Evolutionary conservation across 768 basidiomycete genomes (phyloP).

Genomic region (Mycena haematopus): DNA sequence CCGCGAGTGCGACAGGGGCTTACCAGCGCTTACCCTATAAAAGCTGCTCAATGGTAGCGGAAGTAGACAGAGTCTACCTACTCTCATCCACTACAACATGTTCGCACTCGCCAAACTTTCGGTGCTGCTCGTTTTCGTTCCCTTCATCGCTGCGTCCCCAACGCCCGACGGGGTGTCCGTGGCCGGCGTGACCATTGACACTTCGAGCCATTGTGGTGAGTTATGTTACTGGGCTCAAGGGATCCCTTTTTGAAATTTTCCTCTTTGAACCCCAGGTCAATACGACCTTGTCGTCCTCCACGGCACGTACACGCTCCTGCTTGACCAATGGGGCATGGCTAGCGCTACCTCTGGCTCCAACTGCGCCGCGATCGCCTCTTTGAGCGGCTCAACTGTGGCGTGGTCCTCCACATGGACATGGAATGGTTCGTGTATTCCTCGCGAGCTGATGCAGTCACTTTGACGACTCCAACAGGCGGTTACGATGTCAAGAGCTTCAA

Average conservation of each 20-base stretch:
- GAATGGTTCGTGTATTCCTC: conserved; percentile 24
- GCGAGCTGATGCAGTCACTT: background rate
- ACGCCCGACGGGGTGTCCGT: conserved; percentile 5
- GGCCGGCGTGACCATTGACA: conserved; percentile 14
- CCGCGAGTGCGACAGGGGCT: too few relatives aligned
- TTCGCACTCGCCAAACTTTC: conserved; percentile 12
- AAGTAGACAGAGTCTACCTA: too few relatives aligned
- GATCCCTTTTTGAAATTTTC: background rate
- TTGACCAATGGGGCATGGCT: conserved; percentile 25
- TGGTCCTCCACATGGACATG: conserved; percentile 53
- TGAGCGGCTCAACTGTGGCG: conserved; percentile 36
- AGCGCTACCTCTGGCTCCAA: conserved; percentile 45
- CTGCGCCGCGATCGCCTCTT: conserved; percentile 44
- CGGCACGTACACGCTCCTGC: conserved; percentile 21
- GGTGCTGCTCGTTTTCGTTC: conserved; percentile 17
- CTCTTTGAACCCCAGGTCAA: too few relatives aligned
- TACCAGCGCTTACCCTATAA: too few relatives aligned
- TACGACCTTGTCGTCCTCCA: conserved; percentile 2
- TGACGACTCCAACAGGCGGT: conserved; percentile 40
- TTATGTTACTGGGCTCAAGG: too few relatives aligned
- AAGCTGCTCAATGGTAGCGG: too few relatives aligned
- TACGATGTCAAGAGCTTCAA: conserved; percentile 66
- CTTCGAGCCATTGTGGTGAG: conserved; percentile 23
- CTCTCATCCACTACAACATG: too few relatives aligned
- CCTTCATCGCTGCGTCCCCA: conserved; percentile 14